Evolutionary conservation across 2,329 filamentous ascomycete genomes (phyloP), one percentile per base, ranked within the genome.

Genomic region (Incumbomyces delicatus): DNA sequence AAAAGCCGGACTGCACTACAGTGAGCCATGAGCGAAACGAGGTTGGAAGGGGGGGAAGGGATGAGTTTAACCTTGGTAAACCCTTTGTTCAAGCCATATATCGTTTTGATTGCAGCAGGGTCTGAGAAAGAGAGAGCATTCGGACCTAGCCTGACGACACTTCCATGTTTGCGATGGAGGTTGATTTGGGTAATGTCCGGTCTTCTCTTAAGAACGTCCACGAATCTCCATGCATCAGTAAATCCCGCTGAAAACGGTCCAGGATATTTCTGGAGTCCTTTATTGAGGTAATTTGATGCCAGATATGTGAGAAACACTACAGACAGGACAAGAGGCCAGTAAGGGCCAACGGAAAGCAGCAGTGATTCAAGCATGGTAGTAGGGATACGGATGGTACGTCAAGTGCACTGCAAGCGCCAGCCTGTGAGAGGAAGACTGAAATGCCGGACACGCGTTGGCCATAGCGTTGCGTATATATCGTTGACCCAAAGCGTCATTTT

Each of bases 71-170:
- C 84, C 76, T 92, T 92, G 40, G 76, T 67, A 55, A 87, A 84
- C 0, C 85, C 84, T 63, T 89, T 89, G 61, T 89, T 90, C 36
- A 90, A 65, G 0, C 85, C 85, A 61, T 92, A 94, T 37, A 92
- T 89, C 10, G 71, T 69, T 64, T 85, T 85, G 55, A 90, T 70
- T 0, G 84, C 83, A 49, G 76, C 76, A 0, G 86, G 84, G 53
- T 87, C 76, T 2, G 82, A 76, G 58, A 92, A 87, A 0, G 83
- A 87, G 1, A 92, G 64, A 0, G 70, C 69, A 52, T 88, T 88
- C 1, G 86, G 86, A 0, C 85, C 86, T 2, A 88, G 65, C 1
- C 86, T 75, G 1, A 92, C 83, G 2, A 90, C 71, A 58, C 84
- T 77, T 39, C 86, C 86, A 65, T 87, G 73, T 56, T 85, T 74